Evolutionary conservation across 495 filamentous ascomycete genomes (phyloP).

Genomic region (Platismatia glauca): DNA sequence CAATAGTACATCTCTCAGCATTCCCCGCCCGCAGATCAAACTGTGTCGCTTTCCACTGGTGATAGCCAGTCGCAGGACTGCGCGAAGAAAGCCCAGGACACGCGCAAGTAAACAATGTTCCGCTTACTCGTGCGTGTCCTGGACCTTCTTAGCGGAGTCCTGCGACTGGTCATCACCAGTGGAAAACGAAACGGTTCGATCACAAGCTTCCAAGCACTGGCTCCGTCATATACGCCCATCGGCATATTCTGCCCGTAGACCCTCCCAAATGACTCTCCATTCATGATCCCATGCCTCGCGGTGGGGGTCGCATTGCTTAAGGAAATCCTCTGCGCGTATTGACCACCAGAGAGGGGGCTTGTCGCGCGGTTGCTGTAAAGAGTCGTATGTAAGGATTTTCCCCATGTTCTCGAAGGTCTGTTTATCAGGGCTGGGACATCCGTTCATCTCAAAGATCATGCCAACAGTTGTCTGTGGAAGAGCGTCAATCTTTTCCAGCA

Average conservation of each 20-base stretch:
- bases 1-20: no score
- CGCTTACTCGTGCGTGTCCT: no score
- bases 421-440: not conserved
- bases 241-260: not conserved
- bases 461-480: not conserved
- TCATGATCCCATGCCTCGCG: not conserved
- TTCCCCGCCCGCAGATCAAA: no score
- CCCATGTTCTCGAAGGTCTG: not conserved
- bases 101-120: no score
- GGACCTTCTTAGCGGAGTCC: no score
- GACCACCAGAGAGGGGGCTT: not conserved
- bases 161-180: no score
- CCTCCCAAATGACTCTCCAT: not conserved
- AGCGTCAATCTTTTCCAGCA: not conserved
- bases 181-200: no score
- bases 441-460: not conserved
- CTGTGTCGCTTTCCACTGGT: no score
- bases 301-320: not conserved
- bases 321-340: not conserved
- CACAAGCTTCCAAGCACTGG: not conserved
- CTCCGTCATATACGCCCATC: not conserved
- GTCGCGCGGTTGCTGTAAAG: not conserved
- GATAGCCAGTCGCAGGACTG: no score
- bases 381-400: not conserved
- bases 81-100: no score